These are phyloP conservation scores for Fomitopsis pinicola DNA, from an alignment of 1,284 basidiomycete genomes.

Conservation along the genomic window DNA sequence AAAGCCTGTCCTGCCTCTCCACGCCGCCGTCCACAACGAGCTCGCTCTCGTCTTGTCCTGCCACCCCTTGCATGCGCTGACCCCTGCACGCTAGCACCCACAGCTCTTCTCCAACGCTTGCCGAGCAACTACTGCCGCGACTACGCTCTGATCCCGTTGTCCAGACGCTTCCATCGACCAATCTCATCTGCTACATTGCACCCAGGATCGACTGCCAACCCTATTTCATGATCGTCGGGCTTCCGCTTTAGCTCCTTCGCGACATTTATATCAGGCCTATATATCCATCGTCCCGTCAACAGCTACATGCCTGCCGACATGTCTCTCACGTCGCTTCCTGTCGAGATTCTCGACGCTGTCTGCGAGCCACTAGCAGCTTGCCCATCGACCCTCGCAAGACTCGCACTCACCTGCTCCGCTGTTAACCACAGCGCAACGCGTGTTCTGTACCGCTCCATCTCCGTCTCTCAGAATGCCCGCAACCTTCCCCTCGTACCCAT, in stretches of 20 bases:
- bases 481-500: slow-evolving; percentile 48
- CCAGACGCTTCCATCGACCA: slow-evolving; percentile 1
- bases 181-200: slow-evolving; percentile 2
- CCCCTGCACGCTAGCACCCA: neutral
- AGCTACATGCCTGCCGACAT: slow-evolving; percentile 12
- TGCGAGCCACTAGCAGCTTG: slow-evolving; percentile 25
- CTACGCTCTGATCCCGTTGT: neutral
- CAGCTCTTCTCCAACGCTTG: neutral
- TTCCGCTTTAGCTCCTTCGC: slow-evolving; percentile 5
- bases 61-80: neutral
- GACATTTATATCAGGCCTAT: slow-evolving; percentile 1
- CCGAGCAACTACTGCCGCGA: neutral
- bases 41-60: slow-evolving; percentile 3
- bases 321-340: slow-evolving; percentile 29
- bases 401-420: slow-evolving; percentile 40
- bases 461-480: slow-evolving; percentile 37
- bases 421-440: slow-evolving; percentile 50
- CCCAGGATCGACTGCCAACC: slow-evolving; percentile 6
- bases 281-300: neutral
- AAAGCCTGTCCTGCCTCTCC: slow-evolving; percentile 1
- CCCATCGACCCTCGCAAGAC: slow-evolving; percentile 19
- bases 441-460: slow-evolving; percentile 56
- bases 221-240: slow-evolving; percentile 9
- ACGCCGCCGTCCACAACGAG: slow-evolving; percentile 5
- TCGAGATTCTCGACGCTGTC: slow-evolving; percentile 28